Evolutionary conservation across 108 stramenopile species (phyloP), one percentile per base, ranked within the genome.

Genomic region (Nannochloropsis salina): DNA sequence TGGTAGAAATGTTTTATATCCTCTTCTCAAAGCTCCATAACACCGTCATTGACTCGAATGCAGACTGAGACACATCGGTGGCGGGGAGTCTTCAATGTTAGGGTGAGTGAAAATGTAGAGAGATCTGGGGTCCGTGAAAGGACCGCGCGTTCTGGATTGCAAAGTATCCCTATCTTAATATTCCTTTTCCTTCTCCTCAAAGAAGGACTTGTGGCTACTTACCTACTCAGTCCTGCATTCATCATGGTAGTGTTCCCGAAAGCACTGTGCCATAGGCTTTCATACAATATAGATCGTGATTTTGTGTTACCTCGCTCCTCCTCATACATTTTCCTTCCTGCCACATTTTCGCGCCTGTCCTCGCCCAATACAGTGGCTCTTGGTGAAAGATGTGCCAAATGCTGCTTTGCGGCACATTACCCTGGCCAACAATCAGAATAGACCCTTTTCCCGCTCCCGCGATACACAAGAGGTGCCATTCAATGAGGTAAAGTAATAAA

Each of bases 11-110:
- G 6, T 15, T 74, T 74, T 74, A n/a, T 6, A 74, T 74, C 4
- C 61, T 15, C n/a, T 8, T 15, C 2, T 8, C n/a, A 8, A 74
- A n/a, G 61, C 61, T 74, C 8, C 20, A 15, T 74, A 8, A 74
- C 6, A 74, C 61, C 4, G 1, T n/a, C 0, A 74, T 3, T n/a
- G 20, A 4, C 61, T n/a, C 61, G 61, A 15, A 74, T 6, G 61
- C 6, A 74, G 61, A 74, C 61, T 15, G 2, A 74, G 61, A 74
- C 61, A n/a, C 61, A 74, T 74, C 61, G 61, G 3, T 74, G 61
- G 61, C 61, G 61, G 2, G 61, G 61, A 74, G 61, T 74, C 61
- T 74, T 74, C 61, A 74, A 74, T 74, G 61, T 74, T n/a, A 74
- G n/a, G 61, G 61, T 74, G n/a, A 6, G 61, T n/a, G 20, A 15